phyloP scores from a whole-genome alignment of 2,329 filamentous ascomycete genomes.

The Clonostachys chloroleuca region DNA sequence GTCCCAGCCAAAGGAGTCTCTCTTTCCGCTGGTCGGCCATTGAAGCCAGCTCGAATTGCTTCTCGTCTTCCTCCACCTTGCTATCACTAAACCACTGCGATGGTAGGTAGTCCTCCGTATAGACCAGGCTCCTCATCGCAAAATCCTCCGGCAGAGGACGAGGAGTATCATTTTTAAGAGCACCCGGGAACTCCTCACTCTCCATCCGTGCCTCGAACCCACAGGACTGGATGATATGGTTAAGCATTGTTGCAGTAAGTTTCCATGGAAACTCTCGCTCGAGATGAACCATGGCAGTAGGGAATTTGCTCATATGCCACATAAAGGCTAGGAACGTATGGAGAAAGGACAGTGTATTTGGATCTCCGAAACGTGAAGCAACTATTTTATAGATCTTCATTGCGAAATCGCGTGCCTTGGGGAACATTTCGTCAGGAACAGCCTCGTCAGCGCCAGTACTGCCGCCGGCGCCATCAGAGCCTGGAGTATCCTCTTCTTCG shows the following conservation, averaged over 20 bases:
- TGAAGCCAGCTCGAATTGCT: conserved; percentile 56
- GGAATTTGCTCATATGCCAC: conserved; percentile 32
- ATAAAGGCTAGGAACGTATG: conserved; percentile 61
- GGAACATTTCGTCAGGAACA: conserved; percentile 17
- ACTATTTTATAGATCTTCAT: conserved; percentile 39
- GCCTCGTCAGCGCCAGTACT: conserved; percentile 5
- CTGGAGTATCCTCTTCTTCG: conserved; percentile 11
- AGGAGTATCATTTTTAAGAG: conserved; percentile 32
- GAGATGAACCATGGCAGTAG: conserved; percentile 35
- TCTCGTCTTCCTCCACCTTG: conserved; percentile 63
- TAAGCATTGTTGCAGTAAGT: conserved; percentile 28
- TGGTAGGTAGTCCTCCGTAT: conserved; percentile 55
- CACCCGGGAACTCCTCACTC: conserved; percentile 39
- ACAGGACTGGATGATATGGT: conserved; percentile 16
- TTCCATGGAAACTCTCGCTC: conserved; percentile 49
- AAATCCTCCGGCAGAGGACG: conserved; percentile 67
- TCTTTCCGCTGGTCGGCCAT: conserved; percentile 53
- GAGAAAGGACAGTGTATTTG: conserved; percentile 56
- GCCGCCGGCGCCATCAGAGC: no score
- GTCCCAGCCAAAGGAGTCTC: conserved; percentile 54
- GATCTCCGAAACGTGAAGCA: conserved; percentile 47
- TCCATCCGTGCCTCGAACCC: conserved; percentile 27
- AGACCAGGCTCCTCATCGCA: conserved; percentile 58
- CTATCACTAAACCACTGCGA: conserved; percentile 51
- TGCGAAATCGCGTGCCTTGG: conserved; percentile 31